Base-by-base conservation (phyloP, 306 rosid species). In the Pyrus communis region DNA sequence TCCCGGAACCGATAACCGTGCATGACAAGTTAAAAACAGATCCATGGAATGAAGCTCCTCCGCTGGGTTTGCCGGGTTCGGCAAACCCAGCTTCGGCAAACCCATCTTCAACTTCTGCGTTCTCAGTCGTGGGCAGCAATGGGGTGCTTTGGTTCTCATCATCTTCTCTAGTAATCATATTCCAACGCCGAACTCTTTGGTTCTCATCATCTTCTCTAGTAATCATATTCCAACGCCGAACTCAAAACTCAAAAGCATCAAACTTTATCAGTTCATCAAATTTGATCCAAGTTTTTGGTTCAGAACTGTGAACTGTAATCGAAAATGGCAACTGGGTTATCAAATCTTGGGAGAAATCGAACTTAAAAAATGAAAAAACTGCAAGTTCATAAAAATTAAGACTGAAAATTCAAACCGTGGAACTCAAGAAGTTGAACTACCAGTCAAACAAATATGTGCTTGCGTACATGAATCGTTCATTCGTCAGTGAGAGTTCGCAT, bases 1-100 rank as follows among this genome's bases (percentile, higher is more conserved):
- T 84, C 49, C 85, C 85, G 11, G 83, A 72, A 27, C 87, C 87
- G 66, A 81, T 63, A 30, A 84, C 79, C 31, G 81, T 77, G 71
- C 78, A 69, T 0, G 83, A 78, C 51, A 84, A 52, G 54, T 84
- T 84, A 59, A 84, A 84, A 5, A 84, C 87, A n/a, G 76, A 74
- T 3, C 85, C 85, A 40, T 28, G 67, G 12, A 84, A 84, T 9
- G 85, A 84, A 46, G 83, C 85, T 74, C 87, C 81, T 55, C 12
- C 57, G 42, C 22, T 17, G 43, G 62, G 60, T 52, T 74, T 77
- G 59, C 33, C 10, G 12, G 45, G 45, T 9, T 42, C 12, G 12
- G 12, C 33, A 62, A 67, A 54, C 61, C 78, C 82, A 49, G 21
- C 60, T 3, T 42, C 12, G 12, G 12, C 33, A 62, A 67, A 54